Percentiles rank a stretch among this genome's conserved stretches.
phyloP scores from a whole-genome alignment of 805 yeast species.

The Citeromyces matritensis region DNA sequence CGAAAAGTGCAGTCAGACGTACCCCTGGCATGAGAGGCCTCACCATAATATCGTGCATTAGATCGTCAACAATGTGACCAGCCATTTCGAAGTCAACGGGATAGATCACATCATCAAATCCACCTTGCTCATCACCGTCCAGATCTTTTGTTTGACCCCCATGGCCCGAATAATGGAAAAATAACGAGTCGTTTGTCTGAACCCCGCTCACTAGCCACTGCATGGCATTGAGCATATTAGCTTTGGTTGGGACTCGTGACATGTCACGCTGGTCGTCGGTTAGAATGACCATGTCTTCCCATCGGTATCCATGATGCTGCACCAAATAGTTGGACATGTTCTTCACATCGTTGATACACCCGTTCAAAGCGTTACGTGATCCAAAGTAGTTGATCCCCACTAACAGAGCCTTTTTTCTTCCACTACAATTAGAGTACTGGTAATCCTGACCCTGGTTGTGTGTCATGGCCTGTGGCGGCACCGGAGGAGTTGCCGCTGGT shows the following conservation, averaged over 20 bases:
- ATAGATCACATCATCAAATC: conserved; percentile 56
- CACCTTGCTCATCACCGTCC: conserved; percentile 66
- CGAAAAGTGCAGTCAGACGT: conserved; percentile 58
- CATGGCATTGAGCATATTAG: conserved; percentile 56
- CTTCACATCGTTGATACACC: conserved; percentile 60
- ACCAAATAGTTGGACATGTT: conserved; percentile 28
- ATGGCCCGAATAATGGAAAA: conserved; percentile 70
- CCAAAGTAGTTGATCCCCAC: conserved; percentile 64
- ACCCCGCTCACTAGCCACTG: conserved; percentile 61
- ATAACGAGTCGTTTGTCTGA: conserved; percentile 55
- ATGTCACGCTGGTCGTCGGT: conserved; percentile 31
- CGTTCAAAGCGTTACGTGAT: conserved; percentile 36
- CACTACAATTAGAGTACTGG: conserved; percentile 39
- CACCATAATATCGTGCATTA: conserved; percentile 49
- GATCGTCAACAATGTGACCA: conserved; percentile 56
- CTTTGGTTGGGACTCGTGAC: conserved; percentile 40
- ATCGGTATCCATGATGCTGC: conserved; percentile 22
- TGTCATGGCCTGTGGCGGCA: not conserved
- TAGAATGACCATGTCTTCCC: conserved; percentile 35
- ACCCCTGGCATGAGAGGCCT: conserved; percentile 49
- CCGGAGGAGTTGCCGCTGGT: too few species aligned
- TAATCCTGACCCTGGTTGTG: conserved; percentile 1
- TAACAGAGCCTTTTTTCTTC: conserved; percentile 50
- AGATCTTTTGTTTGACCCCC: conserved; percentile 54
- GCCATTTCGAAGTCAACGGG: conserved; percentile 52